phyloP scores from a whole-genome alignment of 257 asterid species.

The Lycium ferocissimum region DNA sequence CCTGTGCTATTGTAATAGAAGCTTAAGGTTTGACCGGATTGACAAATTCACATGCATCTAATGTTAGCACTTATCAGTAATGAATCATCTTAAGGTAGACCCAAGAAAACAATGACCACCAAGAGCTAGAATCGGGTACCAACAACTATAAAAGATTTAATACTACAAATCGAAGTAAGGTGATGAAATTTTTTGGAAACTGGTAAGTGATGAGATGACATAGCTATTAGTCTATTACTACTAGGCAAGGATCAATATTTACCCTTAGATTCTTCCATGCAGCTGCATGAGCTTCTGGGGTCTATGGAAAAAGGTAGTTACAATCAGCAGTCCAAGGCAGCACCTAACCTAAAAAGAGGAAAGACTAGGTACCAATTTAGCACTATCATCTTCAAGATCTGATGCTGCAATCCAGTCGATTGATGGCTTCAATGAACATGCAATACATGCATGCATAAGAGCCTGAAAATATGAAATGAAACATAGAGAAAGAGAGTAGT shows the following conservation, averaged over 20 bases:
- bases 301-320: slow-evolving; percentile 43
- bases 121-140: no score
- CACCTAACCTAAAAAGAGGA: slow-evolving; percentile 24
- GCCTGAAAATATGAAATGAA: slow-evolving; percentile 58
- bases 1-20: no score
- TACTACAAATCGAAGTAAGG: no score
- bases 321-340: slow-evolving; percentile 27
- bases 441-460: slow-evolving; percentile 91
- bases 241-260: slow-evolving; percentile 24
- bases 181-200: no score
- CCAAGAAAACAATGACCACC: no score
- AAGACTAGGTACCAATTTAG: slow-evolving; percentile 53
- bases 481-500: slow-evolving; percentile 17
- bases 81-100: no score
- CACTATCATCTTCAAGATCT: slow-evolving; percentile 92
- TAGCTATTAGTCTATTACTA: background rate
- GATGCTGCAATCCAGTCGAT: slow-evolving; percentile 99
- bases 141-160: no score
- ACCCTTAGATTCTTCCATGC: slow-evolving; percentile 93
- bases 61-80: no score
- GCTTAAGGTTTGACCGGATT: no score
- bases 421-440: slow-evolving; percentile 79
- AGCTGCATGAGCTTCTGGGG: slow-evolving; percentile 79
- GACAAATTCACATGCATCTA: no score
- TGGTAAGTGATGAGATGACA: background rate